Conservation (phyloP, 257 asterid genomes). For the Galeopsis tetrahit region DNA sequence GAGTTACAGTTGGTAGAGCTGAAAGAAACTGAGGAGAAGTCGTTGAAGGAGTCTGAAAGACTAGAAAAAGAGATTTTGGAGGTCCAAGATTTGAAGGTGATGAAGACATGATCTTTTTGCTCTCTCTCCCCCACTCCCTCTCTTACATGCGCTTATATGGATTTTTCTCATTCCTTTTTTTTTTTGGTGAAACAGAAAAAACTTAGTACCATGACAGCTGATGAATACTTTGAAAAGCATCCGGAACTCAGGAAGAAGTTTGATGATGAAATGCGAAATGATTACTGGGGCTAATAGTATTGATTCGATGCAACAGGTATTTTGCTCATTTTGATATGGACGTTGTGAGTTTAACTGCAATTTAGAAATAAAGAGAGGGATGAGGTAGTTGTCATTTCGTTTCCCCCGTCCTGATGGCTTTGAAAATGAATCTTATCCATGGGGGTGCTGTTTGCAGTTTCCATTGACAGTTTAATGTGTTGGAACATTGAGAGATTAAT, state of each 20-base stretch:
- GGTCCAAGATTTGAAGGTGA: constrained; percentile 85
- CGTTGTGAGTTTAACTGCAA: constrained; percentile 41
- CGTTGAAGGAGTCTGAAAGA: constrained; percentile 82
- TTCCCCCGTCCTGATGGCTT: constrained; percentile 30
- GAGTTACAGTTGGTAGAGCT: constrained; percentile 80
- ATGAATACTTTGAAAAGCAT: constrained; percentile 87
- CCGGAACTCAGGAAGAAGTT: constrained; percentile 86
- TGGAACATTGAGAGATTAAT: not conserved
- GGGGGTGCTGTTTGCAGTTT: constrained; percentile 30
- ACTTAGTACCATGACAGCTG: constrained; percentile 94
- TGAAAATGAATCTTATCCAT: constrained; percentile 27
- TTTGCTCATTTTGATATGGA: constrained; percentile 35
- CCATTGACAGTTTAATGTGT: constrained; percentile 21
- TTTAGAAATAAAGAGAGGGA: constrained; percentile 54
- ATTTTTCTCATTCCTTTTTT: constrained; percentile 29
- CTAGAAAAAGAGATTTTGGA: constrained; percentile 84
- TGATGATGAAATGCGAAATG: constrained; percentile 67
- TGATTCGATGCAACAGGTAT: constrained; percentile 18
- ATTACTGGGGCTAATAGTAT: constrained; percentile 61
- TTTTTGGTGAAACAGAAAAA: constrained; percentile 56
- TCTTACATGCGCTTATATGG: not conserved
- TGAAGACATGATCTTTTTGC: not conserved
- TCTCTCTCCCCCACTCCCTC: not conserved
- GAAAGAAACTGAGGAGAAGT: constrained; percentile 84
- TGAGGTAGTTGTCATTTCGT: constrained; percentile 33